Base-by-base conservation (phyloP, 805 yeast species). In the Metschnikowia picachoensis region DNA sequence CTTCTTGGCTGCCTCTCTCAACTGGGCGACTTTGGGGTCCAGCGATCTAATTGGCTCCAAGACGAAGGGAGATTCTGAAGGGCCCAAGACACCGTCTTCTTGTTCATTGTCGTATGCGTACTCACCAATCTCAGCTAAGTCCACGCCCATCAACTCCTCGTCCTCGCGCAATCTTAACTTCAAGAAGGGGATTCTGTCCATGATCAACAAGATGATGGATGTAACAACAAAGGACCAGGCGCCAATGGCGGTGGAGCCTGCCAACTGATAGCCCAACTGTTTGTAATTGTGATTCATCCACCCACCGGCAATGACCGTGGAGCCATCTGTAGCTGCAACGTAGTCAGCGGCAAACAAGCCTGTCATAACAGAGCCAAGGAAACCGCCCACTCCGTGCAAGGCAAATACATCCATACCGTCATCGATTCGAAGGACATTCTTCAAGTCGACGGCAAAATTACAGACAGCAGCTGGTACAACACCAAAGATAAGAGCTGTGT, bases 361-460 rank as follows among this genome's bases (percentile, higher is more conserved):
- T 20, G 97, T 92, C 66, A 90, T 65, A 17, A 85, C 71, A 27
- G 88, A 80, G 43, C 98, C 98, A 53, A 78, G 72, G 59, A 85
- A 78, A 44, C 97, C 97, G 66, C 97, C 98, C 52, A 91, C 83
- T 59, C 96, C 97, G 68, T 92, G 97, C 44, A 91, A 72, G 30
- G 97, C 87, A 70, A 87, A 92, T 40, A 90, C 95, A 66, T 91
- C 97, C 76, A 91, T 77, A 72, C 97, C 96, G 65, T 92, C 98
- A 66, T 92, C 98, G 53, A 92, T 85, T 46, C 77, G 78, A 51
- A 92, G 63, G 48, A 79, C 44, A 55, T 74, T 70, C 73, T 91
- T 90, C 57, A 89, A 65, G 67, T 87, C 95, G 51, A 88, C 89
- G 39, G 95, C 92, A 61, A 80, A 78, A 76, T 91, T 90, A 72